Conservation (phyloP, 2,329 filamentous ascomycete species). For the Cryoendolithus antarcticus region DNA sequence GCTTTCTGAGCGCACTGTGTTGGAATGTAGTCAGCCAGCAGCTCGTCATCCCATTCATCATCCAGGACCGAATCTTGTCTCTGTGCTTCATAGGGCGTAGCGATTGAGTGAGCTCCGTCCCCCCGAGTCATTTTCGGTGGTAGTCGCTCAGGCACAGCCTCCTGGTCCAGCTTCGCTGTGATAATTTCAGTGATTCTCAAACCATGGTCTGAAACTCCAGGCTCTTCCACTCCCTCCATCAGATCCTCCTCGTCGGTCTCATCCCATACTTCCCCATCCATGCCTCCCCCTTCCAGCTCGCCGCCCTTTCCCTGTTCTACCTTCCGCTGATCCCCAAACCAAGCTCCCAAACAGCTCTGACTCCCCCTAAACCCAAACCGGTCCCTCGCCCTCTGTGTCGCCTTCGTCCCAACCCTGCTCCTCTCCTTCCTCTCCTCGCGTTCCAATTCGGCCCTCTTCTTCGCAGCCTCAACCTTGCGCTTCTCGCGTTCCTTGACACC, state of each 20-base stretch:
- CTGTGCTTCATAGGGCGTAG: background rate
- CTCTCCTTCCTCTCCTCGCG: slow-evolving; percentile 10
- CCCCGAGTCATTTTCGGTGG: too few species aligned
- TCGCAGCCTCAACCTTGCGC: slow-evolving; percentile 16
- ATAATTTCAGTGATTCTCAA: too few species aligned
- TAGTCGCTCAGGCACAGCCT: background rate
- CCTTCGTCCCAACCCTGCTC: slow-evolving; percentile 9
- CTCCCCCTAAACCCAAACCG: slow-evolving; percentile 23
- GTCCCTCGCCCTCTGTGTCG: slow-evolving; percentile 20
- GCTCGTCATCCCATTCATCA: slow-evolving; percentile 16
- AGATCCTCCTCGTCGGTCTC: slow-evolving; percentile 1
- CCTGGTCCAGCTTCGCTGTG: too few species aligned
- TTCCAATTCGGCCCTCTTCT: slow-evolving; percentile 18
- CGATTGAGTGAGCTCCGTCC: background rate
- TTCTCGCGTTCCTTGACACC: slow-evolving; percentile 22
- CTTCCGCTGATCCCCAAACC: slow-evolving; percentile 15
- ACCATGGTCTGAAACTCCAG: background rate
- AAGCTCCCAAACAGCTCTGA: slow-evolving; percentile 24
- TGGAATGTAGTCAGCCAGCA: slow-evolving; percentile 13
- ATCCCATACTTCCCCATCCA: background rate
- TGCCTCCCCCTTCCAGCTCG: too few species aligned
- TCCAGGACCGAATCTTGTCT: background rate
- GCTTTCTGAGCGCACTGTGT: slow-evolving; percentile 8
- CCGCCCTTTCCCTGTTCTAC: background rate
- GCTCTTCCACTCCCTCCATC: background rate